Conservation (phyloP, 768 basidiomycete species). For the Panaeolus papilionaceus region DNA sequence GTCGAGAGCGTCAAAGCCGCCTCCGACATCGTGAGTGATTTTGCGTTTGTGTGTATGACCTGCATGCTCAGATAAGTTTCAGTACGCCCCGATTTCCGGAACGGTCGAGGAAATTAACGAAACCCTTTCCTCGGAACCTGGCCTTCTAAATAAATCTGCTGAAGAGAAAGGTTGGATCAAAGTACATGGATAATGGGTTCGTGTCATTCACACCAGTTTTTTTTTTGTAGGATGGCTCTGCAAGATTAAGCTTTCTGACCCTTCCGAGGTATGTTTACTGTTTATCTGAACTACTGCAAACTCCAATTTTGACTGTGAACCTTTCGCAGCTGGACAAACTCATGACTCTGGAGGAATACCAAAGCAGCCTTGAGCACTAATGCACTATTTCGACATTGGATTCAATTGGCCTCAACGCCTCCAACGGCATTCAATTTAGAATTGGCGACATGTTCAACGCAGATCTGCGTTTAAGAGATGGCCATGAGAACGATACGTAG, state of each 20-base stretch:
- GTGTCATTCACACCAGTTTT: background rate
- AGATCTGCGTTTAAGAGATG: background rate
- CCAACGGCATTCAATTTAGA: background rate
- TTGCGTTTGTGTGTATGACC: conserved; percentile 14
- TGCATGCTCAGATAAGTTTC: conserved; percentile 12
- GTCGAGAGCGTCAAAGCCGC: conserved; percentile 98
- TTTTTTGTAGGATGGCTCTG: conserved; percentile 87
- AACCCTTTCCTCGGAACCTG: conserved; percentile 66
- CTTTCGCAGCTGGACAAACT: conserved; percentile 66
- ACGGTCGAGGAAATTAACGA: conserved; percentile 82
- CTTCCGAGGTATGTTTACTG: conserved; percentile 65
- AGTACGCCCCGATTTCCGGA: conserved; percentile 96
- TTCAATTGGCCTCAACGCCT: background rate
- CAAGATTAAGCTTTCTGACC: conserved; percentile 85
- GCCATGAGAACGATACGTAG: background rate
- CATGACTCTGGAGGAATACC: conserved; percentile 80
- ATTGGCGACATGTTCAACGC: background rate
- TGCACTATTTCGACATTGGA: background rate
- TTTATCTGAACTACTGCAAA: conserved; percentile 11
- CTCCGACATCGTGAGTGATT: conserved; percentile 78
- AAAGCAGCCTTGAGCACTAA: conserved; percentile 21
- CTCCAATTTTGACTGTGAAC: background rate
- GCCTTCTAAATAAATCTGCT: conserved; percentile 87
- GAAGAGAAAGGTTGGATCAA: conserved; percentile 73
- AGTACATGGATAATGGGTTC: background rate